These are phyloP conservation scores for Agaricus blazei DNA, from an alignment of 768 basidiomycete genomes.

Conservation along the genomic window DNA sequence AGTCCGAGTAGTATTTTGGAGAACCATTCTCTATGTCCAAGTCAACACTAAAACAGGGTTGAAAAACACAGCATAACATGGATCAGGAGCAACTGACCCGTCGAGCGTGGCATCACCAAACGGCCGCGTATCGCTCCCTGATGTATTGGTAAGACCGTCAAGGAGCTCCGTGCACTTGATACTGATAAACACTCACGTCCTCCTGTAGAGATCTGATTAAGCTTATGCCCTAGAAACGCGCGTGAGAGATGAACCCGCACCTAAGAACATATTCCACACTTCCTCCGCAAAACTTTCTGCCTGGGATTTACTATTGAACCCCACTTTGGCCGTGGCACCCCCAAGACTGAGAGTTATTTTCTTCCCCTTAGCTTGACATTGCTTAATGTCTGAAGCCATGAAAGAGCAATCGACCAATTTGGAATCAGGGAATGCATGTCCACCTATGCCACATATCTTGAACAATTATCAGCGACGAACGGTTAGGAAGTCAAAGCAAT, in stretches of 20 bases:
- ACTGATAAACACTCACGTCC: conserved; percentile 21
- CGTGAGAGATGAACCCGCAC: conserved; percentile 20
- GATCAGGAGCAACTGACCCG: conserved; percentile 37
- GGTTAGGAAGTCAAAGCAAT: not conserved
- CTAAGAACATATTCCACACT: conserved; percentile 70
- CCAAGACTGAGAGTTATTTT: conserved; percentile 49
- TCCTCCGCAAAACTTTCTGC: conserved; percentile 51
- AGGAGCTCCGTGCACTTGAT: conserved; percentile 5
- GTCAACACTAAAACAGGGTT: conserved; percentile 40
- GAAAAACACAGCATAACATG: not conserved
- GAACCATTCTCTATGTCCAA: conserved; percentile 68
- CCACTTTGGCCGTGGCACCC: conserved; percentile 53
- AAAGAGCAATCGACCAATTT: conserved; percentile 60
- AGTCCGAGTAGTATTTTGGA: conserved; percentile 42
- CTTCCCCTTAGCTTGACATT: conserved; percentile 61
- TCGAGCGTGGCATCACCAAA: conserved; percentile 67
- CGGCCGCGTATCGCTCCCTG: conserved; percentile 45
- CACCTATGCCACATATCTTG: conserved; percentile 51
- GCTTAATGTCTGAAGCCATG: conserved; percentile 55
- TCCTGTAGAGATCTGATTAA: conserved; percentile 14
- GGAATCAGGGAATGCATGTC: conserved; percentile 51
- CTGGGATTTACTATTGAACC: conserved; percentile 49
- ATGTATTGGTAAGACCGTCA: not conserved
- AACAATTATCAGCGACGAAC: not conserved
- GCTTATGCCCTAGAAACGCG: not conserved